These are phyloP conservation scores for Paramecium octaurelia DNA, from an alignment of 73 alveolate species.

Conservation along the genomic window DNA sequence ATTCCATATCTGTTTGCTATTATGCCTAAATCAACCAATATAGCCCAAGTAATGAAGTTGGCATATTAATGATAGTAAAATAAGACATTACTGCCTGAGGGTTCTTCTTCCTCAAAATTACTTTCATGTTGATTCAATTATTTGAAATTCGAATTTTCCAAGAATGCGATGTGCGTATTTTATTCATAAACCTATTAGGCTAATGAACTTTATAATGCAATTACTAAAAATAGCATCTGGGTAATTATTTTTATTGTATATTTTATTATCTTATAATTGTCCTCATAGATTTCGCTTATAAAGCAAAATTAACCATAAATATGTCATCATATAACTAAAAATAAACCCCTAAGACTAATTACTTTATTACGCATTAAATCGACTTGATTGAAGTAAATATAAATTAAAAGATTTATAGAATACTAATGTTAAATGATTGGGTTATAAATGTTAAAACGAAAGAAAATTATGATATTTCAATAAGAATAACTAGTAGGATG, in stretches of 20 bases:
- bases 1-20: background rate
- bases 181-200: background rate
- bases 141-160: background rate
- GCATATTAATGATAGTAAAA: background rate
- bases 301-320: background rate
- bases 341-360: background rate
- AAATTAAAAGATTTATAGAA: background rate
- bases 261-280: background rate
- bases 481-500: background rate
- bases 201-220: background rate
- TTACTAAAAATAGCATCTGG: background rate
- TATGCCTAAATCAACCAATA: background rate
- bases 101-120: background rate
- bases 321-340: background rate
- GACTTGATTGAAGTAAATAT: background rate
- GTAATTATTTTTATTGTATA: background rate
- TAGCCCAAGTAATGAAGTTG: background rate
- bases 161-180: background rate
- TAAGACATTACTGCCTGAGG: background rate
- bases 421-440: background rate
- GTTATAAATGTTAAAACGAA: background rate
- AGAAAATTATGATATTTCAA: too few relatives aligned
- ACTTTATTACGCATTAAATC: background rate
- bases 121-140: background rate
- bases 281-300: background rate